Evolutionary conservation across 208 protist species (phyloP), one percentile per base, ranked within the genome.

Genomic region (Leishmania lainsoni): DNA sequence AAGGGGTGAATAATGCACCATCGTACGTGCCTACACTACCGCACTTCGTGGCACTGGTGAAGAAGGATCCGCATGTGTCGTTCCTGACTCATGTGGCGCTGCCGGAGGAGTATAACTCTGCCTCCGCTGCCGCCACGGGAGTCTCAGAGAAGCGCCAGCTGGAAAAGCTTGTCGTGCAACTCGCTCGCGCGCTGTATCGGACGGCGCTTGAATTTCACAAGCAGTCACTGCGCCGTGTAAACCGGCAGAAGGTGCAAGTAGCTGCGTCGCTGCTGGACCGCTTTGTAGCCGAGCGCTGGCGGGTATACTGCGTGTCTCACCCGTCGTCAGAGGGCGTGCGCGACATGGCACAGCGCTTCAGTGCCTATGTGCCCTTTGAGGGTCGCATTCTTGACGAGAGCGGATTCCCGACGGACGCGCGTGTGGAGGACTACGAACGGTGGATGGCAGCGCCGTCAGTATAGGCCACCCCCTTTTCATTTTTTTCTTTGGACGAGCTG

Each of bases 231-330:
- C 86, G 94, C 32, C 88, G 92, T 17, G 84, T 96, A n/a, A 93
- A 95, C 69, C 86, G 79, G 26, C 94, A 97, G 74, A 96, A 96
- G 85, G 90, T 94, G 51, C 87, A 90, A 52, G 91, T 97, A 22
- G 91, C 92, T 8, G 92, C 92, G 5, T 76, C 92, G 51, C 83
- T 95, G 51, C 85, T 97, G 29, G 94, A 97, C 71, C 78, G 65
- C 59, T 95, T 95, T 78, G 89, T 95, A 26, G 17, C 59, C 59
- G 82, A 93, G 75, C 86, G 83, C 83, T 78, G 58, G 73, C 75
- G 52, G 8, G 17, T 59, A 12, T 52, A 85, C 81, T 85, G 81
- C 71, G 69, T 78, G 32, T 48, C 35, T 29, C 52, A 75, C 14
- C 76, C 81, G 39, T 72, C 81, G 10, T 81, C 76, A n/a, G 81